phyloP scores from a whole-genome alignment of 2,329 filamentous ascomycete genomes.

The Talaromyces sp. region DNA sequence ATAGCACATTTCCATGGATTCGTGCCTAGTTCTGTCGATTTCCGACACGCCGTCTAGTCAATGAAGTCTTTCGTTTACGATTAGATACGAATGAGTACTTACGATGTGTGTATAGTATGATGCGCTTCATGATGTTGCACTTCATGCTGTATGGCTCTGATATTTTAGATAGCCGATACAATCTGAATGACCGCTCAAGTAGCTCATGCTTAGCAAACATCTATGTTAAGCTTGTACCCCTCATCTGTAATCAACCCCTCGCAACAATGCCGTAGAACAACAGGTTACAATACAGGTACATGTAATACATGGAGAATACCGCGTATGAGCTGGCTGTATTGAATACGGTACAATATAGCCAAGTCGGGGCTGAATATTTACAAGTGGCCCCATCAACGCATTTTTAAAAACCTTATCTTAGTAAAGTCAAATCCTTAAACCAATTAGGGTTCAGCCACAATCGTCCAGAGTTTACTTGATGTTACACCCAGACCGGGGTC shows the following conservation, averaged over 20 bases:
- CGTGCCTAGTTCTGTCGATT: constrained; percentile 8
- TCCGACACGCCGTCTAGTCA: not conserved
- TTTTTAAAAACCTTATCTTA: not conserved
- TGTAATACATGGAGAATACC: too few species aligned
- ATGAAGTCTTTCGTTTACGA: not conserved
- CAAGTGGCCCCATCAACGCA: not conserved
- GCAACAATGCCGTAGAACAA: too few species aligned
- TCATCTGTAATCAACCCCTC: too few species aligned
- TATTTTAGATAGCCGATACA: too few species aligned
- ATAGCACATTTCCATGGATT: constrained; percentile 25
- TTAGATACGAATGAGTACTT: not conserved
- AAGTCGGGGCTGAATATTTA: too few species aligned
- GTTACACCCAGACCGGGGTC: not conserved
- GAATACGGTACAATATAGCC: too few species aligned
- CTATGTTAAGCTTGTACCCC: too few species aligned
- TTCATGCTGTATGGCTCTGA: too few species aligned
- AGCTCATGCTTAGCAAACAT: too few species aligned
- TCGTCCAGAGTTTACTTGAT: not conserved
- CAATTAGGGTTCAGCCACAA: constrained; percentile 6
- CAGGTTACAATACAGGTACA: too few species aligned
- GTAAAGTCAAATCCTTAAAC: not conserved
- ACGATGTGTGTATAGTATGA: constrained; percentile 11
- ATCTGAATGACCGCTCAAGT: too few species aligned
- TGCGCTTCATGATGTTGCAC: constrained; percentile 4
- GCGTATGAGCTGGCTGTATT: too few species aligned